A percentile compares a stretch with the other conserved stretches of the same genome.
Evolutionary conservation across 345 rosid species (phyloP).

Genomic region (Aquilaria malaccensis): DNA sequence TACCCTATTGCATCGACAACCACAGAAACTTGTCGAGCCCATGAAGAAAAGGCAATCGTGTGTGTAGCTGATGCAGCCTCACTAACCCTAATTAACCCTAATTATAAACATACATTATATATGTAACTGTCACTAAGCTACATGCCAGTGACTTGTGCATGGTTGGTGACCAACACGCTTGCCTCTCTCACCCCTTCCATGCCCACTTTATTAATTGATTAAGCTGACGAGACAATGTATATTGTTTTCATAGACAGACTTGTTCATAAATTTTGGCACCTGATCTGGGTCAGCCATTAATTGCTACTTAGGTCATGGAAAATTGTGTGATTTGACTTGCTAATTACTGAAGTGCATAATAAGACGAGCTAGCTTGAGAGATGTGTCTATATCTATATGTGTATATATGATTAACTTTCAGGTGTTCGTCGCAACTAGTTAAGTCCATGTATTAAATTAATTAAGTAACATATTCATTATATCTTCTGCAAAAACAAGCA

Average conservation of each 20-base stretch:
- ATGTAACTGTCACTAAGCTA: background rate
- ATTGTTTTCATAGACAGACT: conserved; percentile 2
- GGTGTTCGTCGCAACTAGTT: too few species aligned
- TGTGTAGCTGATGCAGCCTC: background rate
- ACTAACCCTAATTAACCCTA: conserved; percentile 7
- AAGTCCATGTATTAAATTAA: too few species aligned
- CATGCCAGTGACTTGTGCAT: conserved; percentile 7
- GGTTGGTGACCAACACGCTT: conserved; percentile 22
- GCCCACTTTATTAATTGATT: background rate
- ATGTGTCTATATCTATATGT: too few species aligned
- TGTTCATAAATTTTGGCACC: background rate
- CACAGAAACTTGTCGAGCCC: conserved; percentile 18
- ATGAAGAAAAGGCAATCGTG: conserved; percentile 15
- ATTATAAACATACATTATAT: conserved; percentile 4
- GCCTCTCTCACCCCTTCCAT: background rate
- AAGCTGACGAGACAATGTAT: conserved; percentile 6
- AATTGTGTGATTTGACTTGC: background rate
- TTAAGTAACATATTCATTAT: too few species aligned
- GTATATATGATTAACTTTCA: too few species aligned
- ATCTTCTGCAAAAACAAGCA: too few species aligned
- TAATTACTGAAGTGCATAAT: background rate
- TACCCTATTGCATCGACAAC: conserved; percentile 20
- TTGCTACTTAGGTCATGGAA: background rate
- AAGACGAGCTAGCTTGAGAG: too few species aligned
- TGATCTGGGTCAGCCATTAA: background rate